A percentile compares a stretch with the other conserved stretches of the same genome.
phyloP scores from a whole-genome alignment of 78 protist genomes.

The Isochrysis galbana region DNA sequence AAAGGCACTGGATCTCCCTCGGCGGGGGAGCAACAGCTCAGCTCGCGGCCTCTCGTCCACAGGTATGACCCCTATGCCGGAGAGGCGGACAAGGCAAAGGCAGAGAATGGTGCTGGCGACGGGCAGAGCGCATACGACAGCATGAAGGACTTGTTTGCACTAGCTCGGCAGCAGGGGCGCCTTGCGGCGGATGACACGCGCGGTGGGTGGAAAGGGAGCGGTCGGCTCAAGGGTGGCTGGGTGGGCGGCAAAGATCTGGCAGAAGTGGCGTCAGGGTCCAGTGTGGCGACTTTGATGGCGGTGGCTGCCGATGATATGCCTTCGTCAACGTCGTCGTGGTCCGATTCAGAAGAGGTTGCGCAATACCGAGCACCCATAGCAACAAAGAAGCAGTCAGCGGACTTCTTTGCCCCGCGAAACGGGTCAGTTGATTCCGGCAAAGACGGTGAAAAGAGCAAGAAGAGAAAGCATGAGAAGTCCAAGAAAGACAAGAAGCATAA shows the following conservation, averaged over 20 bases:
- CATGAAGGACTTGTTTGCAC: background rate
- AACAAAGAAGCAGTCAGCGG: background rate
- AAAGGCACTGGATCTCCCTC: background rate
- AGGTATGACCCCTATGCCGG: conserved; percentile 10
- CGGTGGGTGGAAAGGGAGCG: conserved; percentile 13
- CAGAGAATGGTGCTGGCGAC: background rate
- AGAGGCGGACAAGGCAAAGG: background rate
- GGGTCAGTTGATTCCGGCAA: background rate
- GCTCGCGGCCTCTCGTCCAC: background rate
- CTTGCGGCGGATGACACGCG: background rate
- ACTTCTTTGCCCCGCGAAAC: background rate
- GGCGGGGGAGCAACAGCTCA: background rate
- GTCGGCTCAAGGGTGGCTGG: background rate
- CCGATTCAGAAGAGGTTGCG: background rate
- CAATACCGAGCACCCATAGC: background rate
- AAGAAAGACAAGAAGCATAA: no score
- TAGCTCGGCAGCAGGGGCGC: background rate
- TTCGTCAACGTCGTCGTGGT: background rate
- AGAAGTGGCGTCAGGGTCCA: background rate
- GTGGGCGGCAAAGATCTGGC: background rate
- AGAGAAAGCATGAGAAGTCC: background rate
- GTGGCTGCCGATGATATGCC: background rate
- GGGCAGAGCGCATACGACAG: background rate
- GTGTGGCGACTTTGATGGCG: background rate
- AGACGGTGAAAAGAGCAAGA: background rate